phyloP scores from a whole-genome alignment of 2,329 filamentous ascomycete species.

The Fusarium udum region DNA sequence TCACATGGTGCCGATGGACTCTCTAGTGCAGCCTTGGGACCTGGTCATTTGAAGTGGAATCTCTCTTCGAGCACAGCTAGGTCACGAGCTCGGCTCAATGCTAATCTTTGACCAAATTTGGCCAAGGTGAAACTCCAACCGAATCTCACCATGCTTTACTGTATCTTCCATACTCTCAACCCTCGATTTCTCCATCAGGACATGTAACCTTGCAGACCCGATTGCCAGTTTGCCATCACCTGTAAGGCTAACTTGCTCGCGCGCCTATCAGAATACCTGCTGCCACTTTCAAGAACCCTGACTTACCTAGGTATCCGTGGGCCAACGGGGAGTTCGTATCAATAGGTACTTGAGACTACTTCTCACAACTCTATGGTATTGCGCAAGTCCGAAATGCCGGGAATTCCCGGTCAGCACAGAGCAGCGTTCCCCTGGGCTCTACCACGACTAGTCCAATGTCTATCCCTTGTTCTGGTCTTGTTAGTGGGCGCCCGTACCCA shows the following conservation, averaged over 20 bases:
- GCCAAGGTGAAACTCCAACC: constrained; percentile 31
- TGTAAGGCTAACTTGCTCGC: constrained; percentile 12
- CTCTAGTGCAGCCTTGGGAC: constrained; percentile 26
- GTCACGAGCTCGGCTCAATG: constrained; percentile 27
- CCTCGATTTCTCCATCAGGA: constrained; percentile 6
- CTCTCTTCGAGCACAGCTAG: neutral
- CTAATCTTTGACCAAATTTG: constrained; percentile 22
- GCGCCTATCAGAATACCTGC: constrained; percentile 29
- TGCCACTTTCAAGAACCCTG: neutral
- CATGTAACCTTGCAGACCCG: neutral
- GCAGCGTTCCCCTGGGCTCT: constrained; percentile 12
- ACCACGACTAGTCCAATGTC: constrained; percentile 1
- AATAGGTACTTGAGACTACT: constrained; percentile 5
- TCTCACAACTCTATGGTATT: neutral
- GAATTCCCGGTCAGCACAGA: constrained; percentile 23
- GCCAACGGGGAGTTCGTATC: constrained; percentile 3
- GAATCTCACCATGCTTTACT: constrained; percentile 2
- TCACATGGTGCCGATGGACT: constrained; percentile 25
- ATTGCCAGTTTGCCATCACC: neutral
- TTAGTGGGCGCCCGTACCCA: constrained; percentile 9
- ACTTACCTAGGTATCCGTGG: neutral
- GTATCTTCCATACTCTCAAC: neutral
- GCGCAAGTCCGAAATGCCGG: constrained; percentile 14
- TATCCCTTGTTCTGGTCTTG: constrained; percentile 15
- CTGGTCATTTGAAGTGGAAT: constrained; percentile 24